Percentiles rank a stretch among this genome's conserved stretches.
Evolutionary conservation across 75 land plant species (phyloP).

Genomic region (Larix kaempferi): DNA sequence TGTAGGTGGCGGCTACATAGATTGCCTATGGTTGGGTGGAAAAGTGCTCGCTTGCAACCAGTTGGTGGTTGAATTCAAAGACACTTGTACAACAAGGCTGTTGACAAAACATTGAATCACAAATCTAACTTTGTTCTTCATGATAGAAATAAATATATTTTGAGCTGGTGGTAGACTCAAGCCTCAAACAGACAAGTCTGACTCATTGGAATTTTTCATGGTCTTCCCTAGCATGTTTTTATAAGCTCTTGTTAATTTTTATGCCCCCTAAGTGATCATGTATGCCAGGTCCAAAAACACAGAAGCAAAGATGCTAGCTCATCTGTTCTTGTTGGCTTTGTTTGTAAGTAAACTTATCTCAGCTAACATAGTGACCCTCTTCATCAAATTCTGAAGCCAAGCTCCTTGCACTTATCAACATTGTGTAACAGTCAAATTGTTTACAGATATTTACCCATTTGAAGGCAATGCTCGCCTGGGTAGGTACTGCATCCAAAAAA

Average conservation of each 20-base stretch:
- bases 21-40: no score
- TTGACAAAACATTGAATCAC: neutral
- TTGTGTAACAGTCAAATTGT: neutral
- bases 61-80: no score
- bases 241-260: neutral
- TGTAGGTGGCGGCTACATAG: no score
- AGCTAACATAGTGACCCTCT: neutral
- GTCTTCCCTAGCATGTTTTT: neutral
- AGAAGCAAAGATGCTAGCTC: neutral
- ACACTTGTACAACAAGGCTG: neutral
- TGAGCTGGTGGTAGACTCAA: neutral
- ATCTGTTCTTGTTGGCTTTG: neutral
- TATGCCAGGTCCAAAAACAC: neutral
- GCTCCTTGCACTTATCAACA: neutral
- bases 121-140: neutral
- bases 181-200: neutral
- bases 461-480: neutral
- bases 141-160: neutral
- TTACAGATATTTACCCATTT: neutral
- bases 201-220: neutral
- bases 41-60: no score
- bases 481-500: neutral
- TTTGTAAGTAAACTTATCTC: no score
- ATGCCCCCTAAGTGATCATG: neutral
- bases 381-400: neutral